Conservation (phyloP, 192 early-diverging fungal species). For the Coemansia sp. region DNA sequence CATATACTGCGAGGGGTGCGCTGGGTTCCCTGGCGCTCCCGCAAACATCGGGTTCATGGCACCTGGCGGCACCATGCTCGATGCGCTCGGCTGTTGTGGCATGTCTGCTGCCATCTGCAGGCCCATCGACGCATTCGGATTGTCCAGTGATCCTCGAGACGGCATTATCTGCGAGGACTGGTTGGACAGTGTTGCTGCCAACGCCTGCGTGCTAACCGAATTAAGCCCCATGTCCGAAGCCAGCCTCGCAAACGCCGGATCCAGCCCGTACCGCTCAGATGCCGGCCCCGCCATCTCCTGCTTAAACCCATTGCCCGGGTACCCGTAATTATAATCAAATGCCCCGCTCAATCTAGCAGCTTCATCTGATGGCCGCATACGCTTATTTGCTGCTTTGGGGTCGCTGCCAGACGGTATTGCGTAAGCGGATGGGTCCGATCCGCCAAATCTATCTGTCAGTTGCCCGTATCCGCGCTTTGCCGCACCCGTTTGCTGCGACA, state of each 20-base stretch:
- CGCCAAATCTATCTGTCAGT: background rate
- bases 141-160: background rate
- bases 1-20: slow-evolving; percentile 20
- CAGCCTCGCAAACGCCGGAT: slow-evolving; percentile 25
- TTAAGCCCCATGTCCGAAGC: slow-evolving; percentile 45
- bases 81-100: slow-evolving; percentile 14
- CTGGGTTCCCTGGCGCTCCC: background rate
- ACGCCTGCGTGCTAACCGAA: slow-evolving; percentile 23
- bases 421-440: slow-evolving; percentile 1
- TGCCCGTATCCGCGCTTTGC: slow-evolving; percentile 6
- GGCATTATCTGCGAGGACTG: slow-evolving; percentile 16
- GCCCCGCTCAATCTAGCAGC: background rate
- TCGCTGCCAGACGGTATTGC: background rate
- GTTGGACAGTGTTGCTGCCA: slow-evolving; percentile 33
- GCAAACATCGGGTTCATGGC: slow-evolving; percentile 4
- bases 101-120: slow-evolving; percentile 1
- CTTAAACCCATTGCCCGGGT: slow-evolving; percentile 7
- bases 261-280: slow-evolving; percentile 11
- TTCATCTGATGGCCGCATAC: slow-evolving; percentile 19
- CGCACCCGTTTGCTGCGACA: background rate
- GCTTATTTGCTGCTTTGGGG: slow-evolving; percentile 14
- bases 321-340: slow-evolving; percentile 6
- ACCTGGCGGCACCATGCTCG: slow-evolving; percentile 1
- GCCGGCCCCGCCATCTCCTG: slow-evolving; percentile 4
- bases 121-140: background rate